Conservation (phyloP, 331 rosid species). For the Malus hybrid region DNA sequence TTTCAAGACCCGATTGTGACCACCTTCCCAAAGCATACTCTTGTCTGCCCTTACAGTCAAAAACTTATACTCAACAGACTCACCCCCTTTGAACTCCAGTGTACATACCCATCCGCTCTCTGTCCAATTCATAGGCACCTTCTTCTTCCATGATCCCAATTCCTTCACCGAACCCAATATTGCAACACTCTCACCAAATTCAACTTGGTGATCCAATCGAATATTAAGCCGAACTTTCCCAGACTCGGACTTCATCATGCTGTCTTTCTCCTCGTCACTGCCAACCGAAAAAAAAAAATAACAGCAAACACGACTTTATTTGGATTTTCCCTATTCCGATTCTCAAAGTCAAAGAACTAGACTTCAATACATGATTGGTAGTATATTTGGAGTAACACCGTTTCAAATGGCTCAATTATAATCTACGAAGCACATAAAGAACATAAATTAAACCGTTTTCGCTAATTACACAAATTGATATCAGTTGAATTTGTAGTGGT, state of each 20-base stretch:
- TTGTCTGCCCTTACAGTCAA: constrained; percentile 30
- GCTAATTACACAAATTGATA: background rate
- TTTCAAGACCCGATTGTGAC: constrained; percentile 53
- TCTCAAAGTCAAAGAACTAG: background rate
- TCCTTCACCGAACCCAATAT: constrained; percentile 68
- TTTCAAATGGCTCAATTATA: background rate
- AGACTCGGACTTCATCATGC: constrained; percentile 15
- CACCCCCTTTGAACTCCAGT: constrained; percentile 38
- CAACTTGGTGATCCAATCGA: constrained; percentile 69
- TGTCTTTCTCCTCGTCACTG: constrained; percentile 39
- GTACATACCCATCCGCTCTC: constrained; percentile 70
- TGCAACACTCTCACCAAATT: constrained; percentile 69
- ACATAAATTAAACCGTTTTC: background rate
- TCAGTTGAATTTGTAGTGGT: background rate
- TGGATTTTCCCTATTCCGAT: background rate
- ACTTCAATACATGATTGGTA: background rate
- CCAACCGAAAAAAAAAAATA: background rate
- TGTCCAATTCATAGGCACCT: constrained; percentile 60
- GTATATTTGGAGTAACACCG: background rate
- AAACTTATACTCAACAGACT: constrained; percentile 57
- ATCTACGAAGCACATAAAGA: background rate
- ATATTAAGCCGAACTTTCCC: constrained; percentile 47
- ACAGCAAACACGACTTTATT: background rate
- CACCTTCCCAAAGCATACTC: constrained; percentile 61
- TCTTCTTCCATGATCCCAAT: constrained; percentile 75